phyloP scores from a whole-genome alignment of 257 asterid species.

The Agastache rugosa region DNA sequence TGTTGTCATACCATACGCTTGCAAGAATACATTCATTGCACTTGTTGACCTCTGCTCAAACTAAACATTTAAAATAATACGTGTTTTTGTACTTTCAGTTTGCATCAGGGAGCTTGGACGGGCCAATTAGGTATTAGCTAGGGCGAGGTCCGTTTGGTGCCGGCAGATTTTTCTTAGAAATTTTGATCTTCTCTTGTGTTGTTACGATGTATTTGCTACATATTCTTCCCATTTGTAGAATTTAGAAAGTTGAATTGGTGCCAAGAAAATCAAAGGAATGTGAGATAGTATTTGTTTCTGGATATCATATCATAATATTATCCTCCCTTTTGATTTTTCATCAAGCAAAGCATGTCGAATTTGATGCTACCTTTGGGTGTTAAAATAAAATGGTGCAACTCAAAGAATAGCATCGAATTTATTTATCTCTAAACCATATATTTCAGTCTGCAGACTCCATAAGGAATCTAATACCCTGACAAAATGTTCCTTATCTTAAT shows the following conservation, averaged over 20 bases:
- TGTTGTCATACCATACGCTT: background rate
- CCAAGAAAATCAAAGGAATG: slow-evolving; percentile 13
- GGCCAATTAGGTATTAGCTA: slow-evolving; percentile 79
- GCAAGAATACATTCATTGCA: background rate
- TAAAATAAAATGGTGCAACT: no score
- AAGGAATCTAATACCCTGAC: slow-evolving; percentile 16
- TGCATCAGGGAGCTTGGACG: slow-evolving; percentile 98
- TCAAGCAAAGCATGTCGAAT: background rate
- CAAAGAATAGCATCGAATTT: background rate
- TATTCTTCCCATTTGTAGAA: background rate
- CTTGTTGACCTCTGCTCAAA: background rate
- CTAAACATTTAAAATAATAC: background rate
- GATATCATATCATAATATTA: background rate
- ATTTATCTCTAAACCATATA: background rate
- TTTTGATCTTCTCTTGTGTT: background rate
- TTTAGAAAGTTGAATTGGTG: slow-evolving; percentile 20
- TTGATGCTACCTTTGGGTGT: no score
- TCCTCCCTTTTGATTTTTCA: background rate
- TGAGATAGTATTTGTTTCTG: background rate
- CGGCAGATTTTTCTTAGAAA: background rate
- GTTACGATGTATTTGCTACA: slow-evolving; percentile 9
- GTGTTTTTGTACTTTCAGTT: slow-evolving; percentile 55
- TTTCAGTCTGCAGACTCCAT: background rate
- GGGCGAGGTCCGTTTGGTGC: slow-evolving; percentile 17
- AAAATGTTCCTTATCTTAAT: background rate